A percentile compares a stretch with the other conserved stretches of the same genome.
phyloP scores from a whole-genome alignment of 1,139 yeast genomes.

The Blastobotrys raffinosifermentans region DNA sequence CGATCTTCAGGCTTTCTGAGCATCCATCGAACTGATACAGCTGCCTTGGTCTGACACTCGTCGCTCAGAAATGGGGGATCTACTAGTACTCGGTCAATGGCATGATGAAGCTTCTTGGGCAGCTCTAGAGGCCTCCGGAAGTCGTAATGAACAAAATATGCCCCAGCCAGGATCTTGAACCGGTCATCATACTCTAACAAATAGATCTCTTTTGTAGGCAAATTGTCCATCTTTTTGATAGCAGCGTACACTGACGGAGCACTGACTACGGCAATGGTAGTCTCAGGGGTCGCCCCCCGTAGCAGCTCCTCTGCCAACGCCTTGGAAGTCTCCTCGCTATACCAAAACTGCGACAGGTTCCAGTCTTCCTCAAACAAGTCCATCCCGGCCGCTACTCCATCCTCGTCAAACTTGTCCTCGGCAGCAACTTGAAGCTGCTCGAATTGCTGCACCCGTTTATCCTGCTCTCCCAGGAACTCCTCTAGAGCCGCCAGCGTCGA shows the following conservation, averaged over 20 bases:
- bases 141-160: conserved; percentile 65
- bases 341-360: conserved; percentile 91
- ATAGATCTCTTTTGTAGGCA: conserved; percentile 48
- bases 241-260: conserved; percentile 94
- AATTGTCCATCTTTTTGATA: conserved; percentile 40
- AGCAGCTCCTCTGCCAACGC: conserved; percentile 60
- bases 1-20: conserved; percentile 29
- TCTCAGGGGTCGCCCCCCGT: conserved; percentile 62
- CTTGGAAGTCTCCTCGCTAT: conserved; percentile 58
- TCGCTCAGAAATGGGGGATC: conserved; percentile 86
- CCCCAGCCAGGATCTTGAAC: conserved; percentile 66
- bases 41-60: conserved; percentile 67
- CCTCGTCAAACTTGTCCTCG: conserved; percentile 43
- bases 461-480: conserved; percentile 66
- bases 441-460: conserved; percentile 53
- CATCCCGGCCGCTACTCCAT: conserved; percentile 39
- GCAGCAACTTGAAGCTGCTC: conserved; percentile 52
- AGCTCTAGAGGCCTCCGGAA: conserved; percentile 61
- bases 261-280: conserved; percentile 70
- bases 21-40: conserved; percentile 61
- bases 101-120: conserved; percentile 52
- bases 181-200: conserved; percentile 73
- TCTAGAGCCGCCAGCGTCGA: conserved; percentile 71
- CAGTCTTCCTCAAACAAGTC: conserved; percentile 81
- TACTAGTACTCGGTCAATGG: conserved; percentile 66